Conservation (phyloP, 306 rosid genomes). For the Quercus berberidifolia region DNA sequence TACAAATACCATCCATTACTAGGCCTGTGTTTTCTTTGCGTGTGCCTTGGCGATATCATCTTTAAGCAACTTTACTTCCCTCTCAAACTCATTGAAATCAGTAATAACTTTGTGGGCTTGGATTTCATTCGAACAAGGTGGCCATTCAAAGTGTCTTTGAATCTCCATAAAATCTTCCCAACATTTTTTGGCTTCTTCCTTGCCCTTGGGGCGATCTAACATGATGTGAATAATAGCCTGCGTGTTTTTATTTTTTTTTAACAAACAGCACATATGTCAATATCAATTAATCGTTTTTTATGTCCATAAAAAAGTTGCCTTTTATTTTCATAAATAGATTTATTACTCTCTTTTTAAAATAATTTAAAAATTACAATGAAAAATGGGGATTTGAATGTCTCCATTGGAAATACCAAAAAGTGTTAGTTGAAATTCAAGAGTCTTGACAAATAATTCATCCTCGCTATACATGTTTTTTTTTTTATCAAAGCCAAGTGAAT, state of each 20-base stretch:
- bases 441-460: too few species aligned
- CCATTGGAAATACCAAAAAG: too few species aligned
- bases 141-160: not conserved
- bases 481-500: too few species aligned
- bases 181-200: not conserved
- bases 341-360: too few species aligned
- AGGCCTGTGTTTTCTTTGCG: not conserved
- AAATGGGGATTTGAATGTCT: too few species aligned
- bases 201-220: not conserved
- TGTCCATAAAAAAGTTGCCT: too few species aligned
- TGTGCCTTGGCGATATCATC: constrained; percentile 6
- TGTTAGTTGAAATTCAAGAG: too few species aligned
- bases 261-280: not conserved
- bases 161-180: constrained; percentile 20
- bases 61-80: constrained; percentile 18
- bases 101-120: not conserved
- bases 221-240: constrained; percentile 29
- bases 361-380: too few species aligned
- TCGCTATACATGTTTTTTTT: too few species aligned
- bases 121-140: not conserved
- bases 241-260: not conserved
- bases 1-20: too few species aligned
- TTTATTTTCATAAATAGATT: too few species aligned
- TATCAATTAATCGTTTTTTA: not conserved
- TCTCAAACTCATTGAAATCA: constrained; percentile 21